phyloP scores from a whole-genome alignment of 371 early-diverging fungal genomes.

The Parasitella parasitica region DNA sequence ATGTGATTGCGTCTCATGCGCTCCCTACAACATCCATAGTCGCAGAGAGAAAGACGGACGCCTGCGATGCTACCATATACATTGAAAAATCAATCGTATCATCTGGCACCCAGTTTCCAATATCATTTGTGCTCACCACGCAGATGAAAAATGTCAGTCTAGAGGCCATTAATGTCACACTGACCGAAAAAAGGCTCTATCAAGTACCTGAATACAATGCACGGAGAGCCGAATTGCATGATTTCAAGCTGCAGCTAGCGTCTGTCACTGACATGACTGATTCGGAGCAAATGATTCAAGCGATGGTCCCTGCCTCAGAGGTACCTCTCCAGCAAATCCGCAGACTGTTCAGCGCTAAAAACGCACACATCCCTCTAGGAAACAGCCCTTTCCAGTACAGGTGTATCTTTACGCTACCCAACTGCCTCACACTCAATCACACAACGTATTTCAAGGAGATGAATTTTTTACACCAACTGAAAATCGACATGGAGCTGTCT shows the following conservation, averaged over 20 bases:
- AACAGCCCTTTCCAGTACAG: constrained; percentile 41
- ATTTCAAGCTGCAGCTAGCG: constrained; percentile 34
- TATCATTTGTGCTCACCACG: constrained; percentile 37
- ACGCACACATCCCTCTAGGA: constrained; percentile 42
- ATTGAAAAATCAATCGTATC: constrained; percentile 49
- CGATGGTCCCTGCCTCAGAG: constrained; percentile 25
- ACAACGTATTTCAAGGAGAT: constrained; percentile 42
- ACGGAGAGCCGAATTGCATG: constrained; percentile 33
- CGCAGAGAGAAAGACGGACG: constrained; percentile 33
- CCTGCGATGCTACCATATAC: constrained; percentile 42
- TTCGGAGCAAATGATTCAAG: constrained; percentile 16
- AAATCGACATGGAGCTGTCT: constrained; percentile 39
- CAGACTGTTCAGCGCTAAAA: constrained; percentile 35
- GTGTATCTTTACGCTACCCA: constrained; percentile 43
- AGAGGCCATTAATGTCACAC: constrained; percentile 33
- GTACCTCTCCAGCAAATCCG: constrained; percentile 27
- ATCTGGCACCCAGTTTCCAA: constrained; percentile 48
- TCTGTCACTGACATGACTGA: constrained; percentile 29
- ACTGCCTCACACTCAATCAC: constrained; percentile 44
- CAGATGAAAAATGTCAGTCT: constrained; percentile 37
- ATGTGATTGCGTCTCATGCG: constrained; percentile 32
- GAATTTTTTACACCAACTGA: constrained; percentile 37
- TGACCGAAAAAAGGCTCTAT: constrained; percentile 42
- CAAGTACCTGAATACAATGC: constrained; percentile 47
- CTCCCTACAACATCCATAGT: constrained; percentile 39